Evolutionary conservation across 305 asterid genomes (phyloP).

Genomic region (Rubia occidens): DNA sequence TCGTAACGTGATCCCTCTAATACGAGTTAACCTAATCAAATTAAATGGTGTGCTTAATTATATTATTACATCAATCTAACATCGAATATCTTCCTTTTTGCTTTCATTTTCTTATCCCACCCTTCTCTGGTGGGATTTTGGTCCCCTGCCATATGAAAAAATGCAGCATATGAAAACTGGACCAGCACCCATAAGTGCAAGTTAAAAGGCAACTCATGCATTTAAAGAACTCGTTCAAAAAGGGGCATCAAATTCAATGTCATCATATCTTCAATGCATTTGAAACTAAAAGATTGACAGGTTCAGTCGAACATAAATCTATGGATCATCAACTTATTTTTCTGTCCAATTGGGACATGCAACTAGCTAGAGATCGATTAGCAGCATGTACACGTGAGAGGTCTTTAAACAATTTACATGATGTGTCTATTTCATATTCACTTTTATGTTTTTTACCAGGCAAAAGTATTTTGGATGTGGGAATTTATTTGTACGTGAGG

Average conservation of each 20-base stretch:
- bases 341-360: slow-evolving; percentile 1
- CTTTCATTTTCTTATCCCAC: neutral
- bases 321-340: slow-evolving; percentile 1
- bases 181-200: slow-evolving; percentile 7
- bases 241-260: neutral
- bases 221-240: neutral
- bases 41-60: too few relatives aligned
- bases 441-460: neutral
- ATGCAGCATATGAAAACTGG: neutral
- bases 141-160: neutral
- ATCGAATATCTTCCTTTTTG: neutral
- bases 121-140: slow-evolving; percentile 1
- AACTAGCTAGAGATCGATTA: neutral
- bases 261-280: slow-evolving; percentile 1
- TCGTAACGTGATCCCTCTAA: too few relatives aligned
- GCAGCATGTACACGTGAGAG: slow-evolving; percentile 14
- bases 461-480: too few relatives aligned
- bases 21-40: too few relatives aligned
- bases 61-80: neutral
- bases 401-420: neutral
- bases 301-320: neutral
- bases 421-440: neutral
- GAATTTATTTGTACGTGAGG: too few relatives aligned
- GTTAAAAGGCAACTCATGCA: slow-evolving; percentile 3
- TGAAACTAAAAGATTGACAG: neutral